phyloP scores from a whole-genome alignment of 2,329 filamentous ascomycete species.

The Setomelanomma holmii region DNA sequence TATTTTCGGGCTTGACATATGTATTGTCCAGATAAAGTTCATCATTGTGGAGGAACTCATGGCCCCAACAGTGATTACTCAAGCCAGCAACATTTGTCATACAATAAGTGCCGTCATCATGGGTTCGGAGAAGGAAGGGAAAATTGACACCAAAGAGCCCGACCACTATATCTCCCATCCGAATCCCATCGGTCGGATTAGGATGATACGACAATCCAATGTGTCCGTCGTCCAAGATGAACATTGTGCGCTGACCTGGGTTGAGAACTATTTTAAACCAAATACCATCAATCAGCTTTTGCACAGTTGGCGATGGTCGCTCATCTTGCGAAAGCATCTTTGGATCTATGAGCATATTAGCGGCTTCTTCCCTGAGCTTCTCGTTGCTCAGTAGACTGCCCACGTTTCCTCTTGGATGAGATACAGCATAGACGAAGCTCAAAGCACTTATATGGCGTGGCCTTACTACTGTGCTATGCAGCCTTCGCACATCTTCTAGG shows the following conservation, averaged over 20 bases:
- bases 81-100: constrained; percentile 21
- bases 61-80: constrained; percentile 9
- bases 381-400: too few species aligned
- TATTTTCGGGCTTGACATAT: neutral
- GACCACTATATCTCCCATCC: constrained; percentile 10
- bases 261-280: neutral
- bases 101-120: neutral
- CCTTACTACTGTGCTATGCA: neutral
- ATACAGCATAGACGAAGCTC: too few species aligned
- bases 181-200: neutral
- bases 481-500: neutral
- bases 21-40: neutral
- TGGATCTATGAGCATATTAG: too few species aligned
- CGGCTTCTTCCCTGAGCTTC: too few species aligned
- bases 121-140: constrained; percentile 17
- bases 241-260: neutral
- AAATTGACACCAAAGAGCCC: constrained; percentile 25
- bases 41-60: constrained; percentile 7
- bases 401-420: too few species aligned
- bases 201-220: constrained; percentile 7
- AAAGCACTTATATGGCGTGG: neutral
- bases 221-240: neutral
- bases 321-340: neutral
- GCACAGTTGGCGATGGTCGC: neutral
- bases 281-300: neutral